phyloP scores from a whole-genome alignment of 108 stramenopile genomes.

The Parietichytrium sp. region DNA sequence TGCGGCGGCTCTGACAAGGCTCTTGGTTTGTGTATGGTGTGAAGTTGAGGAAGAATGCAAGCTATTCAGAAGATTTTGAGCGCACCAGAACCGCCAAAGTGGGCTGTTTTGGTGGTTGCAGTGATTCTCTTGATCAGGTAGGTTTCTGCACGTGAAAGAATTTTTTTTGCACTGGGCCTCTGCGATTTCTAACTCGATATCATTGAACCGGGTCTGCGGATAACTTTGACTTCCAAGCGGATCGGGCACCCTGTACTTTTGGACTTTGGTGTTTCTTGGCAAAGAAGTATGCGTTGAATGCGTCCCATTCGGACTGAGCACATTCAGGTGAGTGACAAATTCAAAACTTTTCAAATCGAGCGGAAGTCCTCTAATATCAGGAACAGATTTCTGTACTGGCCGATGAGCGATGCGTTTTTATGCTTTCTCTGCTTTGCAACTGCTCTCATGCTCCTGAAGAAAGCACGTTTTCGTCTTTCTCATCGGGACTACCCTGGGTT shows the following conservation, averaged over 20 bases:
- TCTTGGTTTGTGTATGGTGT: no score
- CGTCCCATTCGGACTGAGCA: slow-evolving; percentile 1
- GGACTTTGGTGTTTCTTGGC: not conserved
- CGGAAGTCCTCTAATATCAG: no score
- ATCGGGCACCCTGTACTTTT: not conserved
- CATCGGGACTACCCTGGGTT: not conserved
- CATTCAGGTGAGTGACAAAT: no score
- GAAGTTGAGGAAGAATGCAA: no score
- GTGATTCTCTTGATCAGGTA: slow-evolving; percentile 14
- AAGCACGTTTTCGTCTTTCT: not conserved
- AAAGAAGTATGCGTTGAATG: slow-evolving; percentile 24
- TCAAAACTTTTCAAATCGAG: no score
- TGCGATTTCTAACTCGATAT: no score
- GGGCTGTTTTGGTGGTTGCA: slow-evolving; percentile 3
- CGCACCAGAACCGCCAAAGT: not conserved
- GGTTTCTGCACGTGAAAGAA: no score
- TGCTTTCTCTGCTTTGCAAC: slow-evolving; percentile 16
- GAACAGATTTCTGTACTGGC: slow-evolving; percentile 28
- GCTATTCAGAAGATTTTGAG: no score
- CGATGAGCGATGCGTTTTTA: not conserved
- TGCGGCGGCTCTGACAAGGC: no score
- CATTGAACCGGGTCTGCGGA: no score
- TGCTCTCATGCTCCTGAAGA: not conserved
- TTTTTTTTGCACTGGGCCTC: no score
- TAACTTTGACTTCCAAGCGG: not conserved